These are phyloP conservation scores for Tolypocladium pustulatum DNA, from an alignment of 2,329 filamentous ascomycete genomes.

Conservation along the genomic window DNA sequence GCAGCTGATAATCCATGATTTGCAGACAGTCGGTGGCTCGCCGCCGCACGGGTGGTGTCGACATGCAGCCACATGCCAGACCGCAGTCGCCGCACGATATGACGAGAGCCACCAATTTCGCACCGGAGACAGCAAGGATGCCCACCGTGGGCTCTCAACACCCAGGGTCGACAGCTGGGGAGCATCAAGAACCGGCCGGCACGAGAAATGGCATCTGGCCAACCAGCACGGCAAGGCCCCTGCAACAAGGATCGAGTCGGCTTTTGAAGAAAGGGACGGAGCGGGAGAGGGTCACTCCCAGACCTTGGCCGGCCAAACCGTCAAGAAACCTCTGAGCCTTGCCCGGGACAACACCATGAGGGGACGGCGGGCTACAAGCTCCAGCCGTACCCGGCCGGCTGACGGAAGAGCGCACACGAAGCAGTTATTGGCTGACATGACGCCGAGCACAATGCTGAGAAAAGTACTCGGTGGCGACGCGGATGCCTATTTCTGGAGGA, in stretches of 20 bases:
- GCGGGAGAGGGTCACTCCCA: not conserved
- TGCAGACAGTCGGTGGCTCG: slow-evolving; percentile 2
- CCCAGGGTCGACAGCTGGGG: not conserved
- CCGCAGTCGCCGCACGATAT: not conserved
- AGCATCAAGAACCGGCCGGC: not conserved
- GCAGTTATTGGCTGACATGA: slow-evolving; percentile 11
- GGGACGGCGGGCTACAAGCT: not conserved
- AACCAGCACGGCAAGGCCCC: not conserved
- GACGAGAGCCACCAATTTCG: not conserved
- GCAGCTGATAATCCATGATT: not conserved
- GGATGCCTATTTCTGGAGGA: slow-evolving; percentile 7
- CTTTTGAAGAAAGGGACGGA: not conserved
- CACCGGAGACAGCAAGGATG: not conserved
- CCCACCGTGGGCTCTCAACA: not conserved
- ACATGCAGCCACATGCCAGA: slow-evolving; percentile 2
- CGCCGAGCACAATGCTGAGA: slow-evolving; percentile 14
- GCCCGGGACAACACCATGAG: not conserved
- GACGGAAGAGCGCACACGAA: slow-evolving; percentile 2
- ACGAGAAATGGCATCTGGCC: not conserved
- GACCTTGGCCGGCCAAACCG: not conserved
- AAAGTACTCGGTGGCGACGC: slow-evolving; percentile 7
- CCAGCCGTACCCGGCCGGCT: not conserved
- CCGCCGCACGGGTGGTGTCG: not conserved
- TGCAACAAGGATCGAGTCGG: not conserved
- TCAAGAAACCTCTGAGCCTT: not conserved